Base-by-base conservation (phyloP, 2,329 filamentous ascomycete species). In the Calonectria hongkongensis region DNA sequence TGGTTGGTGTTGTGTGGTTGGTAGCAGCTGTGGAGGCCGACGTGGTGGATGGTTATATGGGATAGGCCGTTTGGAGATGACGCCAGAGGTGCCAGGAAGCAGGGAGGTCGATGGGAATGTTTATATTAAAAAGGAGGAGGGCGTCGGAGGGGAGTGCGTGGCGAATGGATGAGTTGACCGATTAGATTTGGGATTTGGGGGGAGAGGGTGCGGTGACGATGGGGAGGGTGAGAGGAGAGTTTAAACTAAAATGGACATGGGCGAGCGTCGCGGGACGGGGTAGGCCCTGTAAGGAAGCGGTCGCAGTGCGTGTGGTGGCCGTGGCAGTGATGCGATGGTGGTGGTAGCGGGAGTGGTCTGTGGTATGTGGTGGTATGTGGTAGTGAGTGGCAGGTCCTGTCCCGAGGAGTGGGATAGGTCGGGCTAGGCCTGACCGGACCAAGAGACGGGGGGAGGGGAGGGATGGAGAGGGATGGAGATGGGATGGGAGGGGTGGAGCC, bases 181-280 rank as follows among this genome's bases (percentile, higher is more conserved):
- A 69, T 73, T 65, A 69, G 67, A 66, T 68, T 58, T 58, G 13
- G 54, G 54, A 58, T n/a, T 56, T 12, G 54, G 54, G 69, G 71
- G 67, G 66, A 64, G 68, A 63, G 54, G 72, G 63, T 58, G 68
- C 51, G 60, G 51, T 45, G 63, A 18, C n/a, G 66, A 67, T 48
- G 60, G 48, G 45, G 65, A 51, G 58, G 58, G 62, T n/a, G 56
- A 41, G 64, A 71, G 47, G 36, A 74, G 76, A 79, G 77, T 79
- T 79, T 79, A 76, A 78, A 78, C 77, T 72, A 76, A 58, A 75
- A 68, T 73, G 72, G 54, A 63, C 67, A 58, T 47, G 60, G 62
- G 50, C 58, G 65, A 66, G 62, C 66, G 66, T 69, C 66, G 70
- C 60, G 70, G 60, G 66, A 74, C 70, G 58, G 65, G 65, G 63